Conservation (phyloP, 305 asterid species). For the Fraxinus nigra region DNA sequence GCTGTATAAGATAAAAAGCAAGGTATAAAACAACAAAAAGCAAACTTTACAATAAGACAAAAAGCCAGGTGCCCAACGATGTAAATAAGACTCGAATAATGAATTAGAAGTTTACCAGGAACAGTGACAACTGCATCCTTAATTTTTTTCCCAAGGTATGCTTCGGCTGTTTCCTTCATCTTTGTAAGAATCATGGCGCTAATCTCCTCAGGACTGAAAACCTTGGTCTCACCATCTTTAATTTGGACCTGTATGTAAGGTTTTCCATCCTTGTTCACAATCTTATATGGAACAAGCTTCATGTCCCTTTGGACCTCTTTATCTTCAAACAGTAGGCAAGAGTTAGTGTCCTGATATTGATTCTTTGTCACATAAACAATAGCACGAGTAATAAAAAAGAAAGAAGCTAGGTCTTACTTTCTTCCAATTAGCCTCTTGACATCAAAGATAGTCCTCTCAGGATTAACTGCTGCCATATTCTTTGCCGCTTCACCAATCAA, state of each 20-base stretch:
- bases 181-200: constrained; percentile 73
- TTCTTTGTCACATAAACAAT: not conserved
- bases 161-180: constrained; percentile 94
- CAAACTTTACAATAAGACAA: not conserved
- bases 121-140: constrained; percentile 87
- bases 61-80: not conserved
- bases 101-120: constrained; percentile 48
- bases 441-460: constrained; percentile 73
- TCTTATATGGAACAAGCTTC: constrained; percentile 76
- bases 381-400: not conserved
- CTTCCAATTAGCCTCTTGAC: constrained; percentile 83
- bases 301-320: constrained; percentile 77
- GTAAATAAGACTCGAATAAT: not conserved
- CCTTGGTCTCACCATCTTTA: constrained; percentile 74
- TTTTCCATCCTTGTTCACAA: constrained; percentile 76
- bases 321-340: constrained; percentile 48
- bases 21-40: constrained; percentile 18
- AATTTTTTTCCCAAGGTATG: constrained; percentile 80
- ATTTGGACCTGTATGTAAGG: constrained; percentile 65
- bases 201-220: constrained; percentile 83
- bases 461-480: constrained; percentile 63
- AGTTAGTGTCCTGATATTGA: not conserved
- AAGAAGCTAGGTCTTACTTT: constrained; percentile 41
- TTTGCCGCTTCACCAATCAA: constrained; percentile 83
- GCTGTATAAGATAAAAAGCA: constrained; percentile 38